Conservation (phyloP, 305 asterid genomes). For the Fraxinus angustifolia region DNA sequence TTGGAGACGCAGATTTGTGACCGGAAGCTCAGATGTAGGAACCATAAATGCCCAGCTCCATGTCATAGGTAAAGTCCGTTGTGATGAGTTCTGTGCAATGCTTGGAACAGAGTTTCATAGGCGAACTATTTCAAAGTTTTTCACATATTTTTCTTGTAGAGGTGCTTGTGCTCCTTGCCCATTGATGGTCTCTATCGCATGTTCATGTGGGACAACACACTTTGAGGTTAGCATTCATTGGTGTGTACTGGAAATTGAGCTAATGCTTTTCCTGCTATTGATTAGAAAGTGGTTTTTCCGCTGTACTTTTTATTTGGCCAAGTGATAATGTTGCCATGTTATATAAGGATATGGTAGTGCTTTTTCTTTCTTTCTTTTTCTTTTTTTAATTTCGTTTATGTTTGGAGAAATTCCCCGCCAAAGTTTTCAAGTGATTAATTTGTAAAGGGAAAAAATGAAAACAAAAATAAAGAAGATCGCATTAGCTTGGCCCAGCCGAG, state of each 20-base stretch:
- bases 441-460: background rate
- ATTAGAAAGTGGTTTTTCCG: background rate
- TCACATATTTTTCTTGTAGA: slow-evolving; percentile 47
- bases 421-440: background rate
- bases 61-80: slow-evolving; percentile 68
- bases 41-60: slow-evolving; percentile 95
- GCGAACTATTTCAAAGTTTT: background rate
- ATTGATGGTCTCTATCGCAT: slow-evolving; percentile 77
- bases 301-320: slow-evolving; percentile 8
- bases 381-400: background rate
- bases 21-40: slow-evolving; percentile 86
- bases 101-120: slow-evolving; percentile 8
- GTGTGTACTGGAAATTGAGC: background rate
- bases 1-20: slow-evolving; percentile 65
- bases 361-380: too few relatives aligned
- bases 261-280: background rate
- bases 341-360: background rate
- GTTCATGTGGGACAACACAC: slow-evolving; percentile 76
- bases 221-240: slow-evolving; percentile 62
- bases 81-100: slow-evolving; percentile 6
- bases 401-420: background rate
- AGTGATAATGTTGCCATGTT: background rate
- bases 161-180: slow-evolving; percentile 97
- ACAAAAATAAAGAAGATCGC: background rate
- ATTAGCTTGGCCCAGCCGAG: background rate